Evolutionary conservation across 1,284 basidiomycete species (phyloP), one percentile per base, ranked within the genome.

Genomic region (Puccinia coronata): DNA sequence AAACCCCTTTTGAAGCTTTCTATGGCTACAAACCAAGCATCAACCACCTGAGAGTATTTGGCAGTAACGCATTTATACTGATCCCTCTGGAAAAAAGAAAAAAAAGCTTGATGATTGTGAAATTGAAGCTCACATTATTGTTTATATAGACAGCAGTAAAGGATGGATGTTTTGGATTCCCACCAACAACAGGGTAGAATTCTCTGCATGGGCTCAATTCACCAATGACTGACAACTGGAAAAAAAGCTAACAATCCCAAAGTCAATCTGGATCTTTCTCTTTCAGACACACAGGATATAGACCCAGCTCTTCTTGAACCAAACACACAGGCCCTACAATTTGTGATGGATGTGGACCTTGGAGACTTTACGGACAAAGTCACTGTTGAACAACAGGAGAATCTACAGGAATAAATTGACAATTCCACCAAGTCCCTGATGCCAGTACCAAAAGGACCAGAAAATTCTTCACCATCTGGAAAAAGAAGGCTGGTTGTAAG

Each of bases 81-180:
- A n/a, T n/a, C n/a, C n/a, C n/a, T n/a, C n/a, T n/a, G n/a, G n/a
- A n/a, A n/a, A n/a, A n/a, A n/a, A n/a, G n/a, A n/a, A n/a, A n/a
- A n/a, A n/a, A n/a, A n/a, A n/a, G n/a, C n/a, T n/a, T n/a, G 70
- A 72, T 72, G 43, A 72, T n/a, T 31, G 70, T 2, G 70, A 5
- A 53, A n/a, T 31, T 4, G 47, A 25, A 31, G 47, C 23, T 25
- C 47, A 34, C 55, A 41, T 53, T 25, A 18, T 72, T 25, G 70
- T 47, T 18, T 51, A 51, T 31, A 11, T 72, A 1, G 71, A 73
- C 51, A 31, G 28, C 0, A 43, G 71, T 70, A n/a, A n/a, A n/a
- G n/a, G n/a, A n/a, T n/a, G n/a, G n/a, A n/a, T n/a, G n/a, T n/a
- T n/a, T n/a, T n/a, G 70, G 70, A 14, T 53, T 8, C 70, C 70